Conservation (phyloP, 345 rosid species). For the Camelina laxa region DNA sequence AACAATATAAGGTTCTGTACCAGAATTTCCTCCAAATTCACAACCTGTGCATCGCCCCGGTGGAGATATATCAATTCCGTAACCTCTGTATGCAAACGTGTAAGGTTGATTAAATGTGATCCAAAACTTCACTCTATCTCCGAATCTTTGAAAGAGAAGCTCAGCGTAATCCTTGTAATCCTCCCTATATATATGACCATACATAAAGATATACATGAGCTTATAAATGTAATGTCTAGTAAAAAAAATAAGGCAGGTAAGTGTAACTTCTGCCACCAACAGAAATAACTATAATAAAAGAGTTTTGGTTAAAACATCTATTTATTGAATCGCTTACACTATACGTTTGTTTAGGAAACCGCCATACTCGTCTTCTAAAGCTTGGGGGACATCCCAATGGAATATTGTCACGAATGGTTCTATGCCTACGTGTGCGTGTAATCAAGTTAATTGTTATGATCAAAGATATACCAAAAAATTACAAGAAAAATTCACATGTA, state of each 20-base stretch:
- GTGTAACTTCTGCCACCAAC: not conserved
- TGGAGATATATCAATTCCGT: not conserved
- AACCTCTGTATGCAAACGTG: not conserved
- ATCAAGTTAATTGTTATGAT: not conserved
- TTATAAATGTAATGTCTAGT: not conserved
- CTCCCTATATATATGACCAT: slow-evolving; percentile 9
- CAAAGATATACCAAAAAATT: no score
- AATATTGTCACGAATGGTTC: slow-evolving; percentile 49
- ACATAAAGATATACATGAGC: not conserved
- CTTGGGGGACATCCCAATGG: slow-evolving; percentile 57
- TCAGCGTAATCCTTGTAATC: slow-evolving; percentile 41
- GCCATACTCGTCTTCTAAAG: slow-evolving; percentile 36
- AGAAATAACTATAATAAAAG: not conserved
- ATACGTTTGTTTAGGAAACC: not conserved
- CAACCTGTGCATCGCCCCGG: slow-evolving; percentile 1
- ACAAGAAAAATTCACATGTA: not conserved
- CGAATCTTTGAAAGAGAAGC: slow-evolving; percentile 53
- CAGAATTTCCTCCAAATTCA: not conserved
- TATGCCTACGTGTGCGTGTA: slow-evolving; percentile 30
- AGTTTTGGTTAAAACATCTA: not conserved
- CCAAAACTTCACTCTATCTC: slow-evolving; percentile 49
- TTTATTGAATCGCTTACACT: not conserved
- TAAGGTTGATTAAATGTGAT: not conserved
- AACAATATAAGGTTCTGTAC: not conserved
- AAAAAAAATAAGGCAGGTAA: not conserved